Base-by-base conservation (phyloP, 345 rosid species). In the Capsella bursapastoris region DNA sequence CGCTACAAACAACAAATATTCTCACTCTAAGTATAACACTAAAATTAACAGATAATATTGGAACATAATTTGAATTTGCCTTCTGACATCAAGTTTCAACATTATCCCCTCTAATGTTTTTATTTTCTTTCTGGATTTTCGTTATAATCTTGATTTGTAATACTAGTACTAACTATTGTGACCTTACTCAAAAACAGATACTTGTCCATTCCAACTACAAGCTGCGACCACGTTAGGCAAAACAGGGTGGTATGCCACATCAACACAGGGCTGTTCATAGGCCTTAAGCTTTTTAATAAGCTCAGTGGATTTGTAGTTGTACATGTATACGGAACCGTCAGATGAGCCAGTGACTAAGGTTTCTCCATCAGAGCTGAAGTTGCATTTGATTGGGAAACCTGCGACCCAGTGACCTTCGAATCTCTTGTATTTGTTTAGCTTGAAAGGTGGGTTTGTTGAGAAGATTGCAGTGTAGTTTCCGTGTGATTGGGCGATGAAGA, bases 381-480 rank as follows among this genome's bases (percentile, higher is more conserved):
- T 80, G 81, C 97, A 92, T 82, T 84, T 89, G 53, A 95, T 69
- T 27, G 96, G 87, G 71, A 95, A 95, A 60, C 99, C 99, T 10
- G 92, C 82, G 8, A 89, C 96, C 25, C 87, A 84, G 72, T 90
- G 92, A 77, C 84, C 82, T 80, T 89, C 97, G 32, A 79, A 87
- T 50, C 94, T 84, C 74, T 78, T 83, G 66, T 84, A 95, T 74
- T 88, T 95, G 85, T 92, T 87, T 13, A 92, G 88, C 88, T 82
- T 86, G 82, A 90, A 90, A 53, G 98, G 97, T 34, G 92, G 86
- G 56, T 44, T 81, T 38, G 88, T 73, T 9, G 93, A 92, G 79
- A 92, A 89, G 52, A 92, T 83, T n/a, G 97, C 96, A n/a, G 89
- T 77, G 68, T 92, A 95, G 74, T 95, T 90, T 55, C 92, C 98